These are phyloP conservation scores for Sporopachydermia cereana DNA, from an alignment of 1,139 yeast species.

Conservation along the genomic window DNA sequence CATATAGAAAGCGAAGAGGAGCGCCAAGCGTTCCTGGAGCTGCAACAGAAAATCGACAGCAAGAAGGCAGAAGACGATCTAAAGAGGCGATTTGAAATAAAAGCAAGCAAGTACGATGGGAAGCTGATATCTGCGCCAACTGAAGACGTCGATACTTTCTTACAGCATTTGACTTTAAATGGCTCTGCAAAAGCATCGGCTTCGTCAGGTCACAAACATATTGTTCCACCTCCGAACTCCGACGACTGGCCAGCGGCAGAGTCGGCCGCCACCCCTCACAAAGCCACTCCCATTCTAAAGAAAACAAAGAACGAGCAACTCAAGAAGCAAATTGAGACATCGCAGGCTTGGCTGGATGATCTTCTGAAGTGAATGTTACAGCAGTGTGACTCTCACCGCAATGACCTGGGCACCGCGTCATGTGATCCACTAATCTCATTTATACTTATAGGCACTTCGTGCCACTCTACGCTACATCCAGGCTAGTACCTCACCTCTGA, in stretches of 20 bases:
- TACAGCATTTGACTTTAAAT: background rate
- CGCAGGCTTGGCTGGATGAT: conserved; percentile 3
- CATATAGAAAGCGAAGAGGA: background rate
- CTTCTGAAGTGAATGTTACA: background rate
- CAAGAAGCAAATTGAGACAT: conserved; percentile 5
- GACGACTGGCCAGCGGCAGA: no score
- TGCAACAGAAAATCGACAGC: conserved; percentile 8
- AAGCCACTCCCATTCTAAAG: background rate
- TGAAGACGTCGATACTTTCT: conserved; percentile 1
- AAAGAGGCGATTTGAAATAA: conserved; percentile 8
- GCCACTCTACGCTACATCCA: no score
- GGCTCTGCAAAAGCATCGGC: background rate
- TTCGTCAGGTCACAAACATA: no score
- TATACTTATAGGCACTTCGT: no score
- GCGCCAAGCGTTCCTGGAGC: background rate
- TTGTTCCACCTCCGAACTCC: no score
- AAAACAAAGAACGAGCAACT: conserved; percentile 5
- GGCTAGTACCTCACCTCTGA: no score
- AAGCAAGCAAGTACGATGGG: conserved; percentile 6
- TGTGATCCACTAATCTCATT: no score
- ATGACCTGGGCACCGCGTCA: no score
- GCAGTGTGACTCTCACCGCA: no score
- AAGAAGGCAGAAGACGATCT: conserved; percentile 9
- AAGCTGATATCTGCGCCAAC: background rate
- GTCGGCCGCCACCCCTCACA: background rate